Evolutionary conservation across 306 rosid species (phyloP), one percentile per base, ranked within the genome.

Genomic region (Cajanus cajan): DNA sequence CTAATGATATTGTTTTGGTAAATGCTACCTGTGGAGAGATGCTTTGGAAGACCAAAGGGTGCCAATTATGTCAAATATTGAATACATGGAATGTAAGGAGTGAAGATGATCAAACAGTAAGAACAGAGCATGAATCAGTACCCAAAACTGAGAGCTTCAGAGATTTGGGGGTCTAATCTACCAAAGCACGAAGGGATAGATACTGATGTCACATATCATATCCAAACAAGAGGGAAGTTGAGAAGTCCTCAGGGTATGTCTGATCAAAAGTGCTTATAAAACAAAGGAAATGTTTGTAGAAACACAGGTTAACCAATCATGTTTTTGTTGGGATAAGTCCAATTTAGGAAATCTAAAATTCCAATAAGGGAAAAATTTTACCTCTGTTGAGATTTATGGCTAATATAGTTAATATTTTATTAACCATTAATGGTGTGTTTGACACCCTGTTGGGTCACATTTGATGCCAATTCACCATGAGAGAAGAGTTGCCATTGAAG

Each of bases 71-170:
- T 37, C 41, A 52, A 66, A 67, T n/a, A 58, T 72, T 19, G 21
- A 0, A 72, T 8, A 54, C 10, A 41, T 39, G 22, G 67, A 52
- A 66, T 77, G 28, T 52, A 52, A 41, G 54, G 45, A 58, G 59
- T 55, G 69, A 55, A 41, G 16, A 54, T 78, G 68, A 78, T 68
- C 25, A 9, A 44, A 67, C 14, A 67, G 69, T 47, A 63, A 31
- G 45, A 76, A 39, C 14, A 19, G 50, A 34, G 64, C 51, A 34
- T 34, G 24, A 47, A 63, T 37, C 62, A 47, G 45, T 57, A 28
- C 61, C 48, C 28, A 68, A 24, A 68, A 54, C 69, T 24, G 57
- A 25, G 34, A 67, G 73, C 76, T 54, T 58, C 71, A 58, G 50
- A 69, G 39, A 37, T 13, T n/a, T 19, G 19, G 58, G 73, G 25